Base-by-base conservation (phyloP, 306 rosid genomes). In the Gleditsia sinensis region DNA sequence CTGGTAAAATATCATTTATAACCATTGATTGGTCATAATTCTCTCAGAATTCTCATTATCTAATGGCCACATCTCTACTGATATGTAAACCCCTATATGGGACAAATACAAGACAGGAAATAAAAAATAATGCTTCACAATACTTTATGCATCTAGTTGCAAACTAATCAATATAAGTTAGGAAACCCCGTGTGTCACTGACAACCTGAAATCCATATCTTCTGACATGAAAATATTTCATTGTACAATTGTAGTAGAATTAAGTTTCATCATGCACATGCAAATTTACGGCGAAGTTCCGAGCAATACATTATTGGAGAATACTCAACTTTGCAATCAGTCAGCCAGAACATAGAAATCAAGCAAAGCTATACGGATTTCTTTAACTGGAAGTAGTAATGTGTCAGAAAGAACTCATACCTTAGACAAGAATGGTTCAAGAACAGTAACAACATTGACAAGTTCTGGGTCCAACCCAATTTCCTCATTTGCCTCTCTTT, bases 361-460 rank as follows among this genome's bases (percentile, higher is more conserved):
- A 62, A 67, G 56, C 50, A 46, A 39, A 39, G 17, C 45, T 9
- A 39, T 32, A 58, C 50, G 12, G 28, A 69, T 63, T 11, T 69
- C 55, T 30, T 59, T 4, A 56, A 62, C 65, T 1, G 17, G n/a
- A n/a, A n/a, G n/a, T n/a, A n/a, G 37, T 19, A 55, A 61, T 27
- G 20, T 14, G 48, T 49, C 3, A 53, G n/a, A 48, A 1, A 58
- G 0, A 50, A 67, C 11, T 59, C 56, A 72, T 78, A 94, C 98
- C 98, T 94, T 94, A 3, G 97, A 91, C 80, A 94, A 84, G 65
- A 94, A 94, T 21, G 97, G 98, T 69, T 94, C 95, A 73, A 94
- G 98, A 74, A 83, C 83, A 36, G 96, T 84, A 9, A 91, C 96
- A 62, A 91, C 86, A 72, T 90, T 70, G 10, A 94, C 96, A 45